Base-by-base conservation (phyloP, 179 eudicot species). In the Silene coronaria region DNA sequence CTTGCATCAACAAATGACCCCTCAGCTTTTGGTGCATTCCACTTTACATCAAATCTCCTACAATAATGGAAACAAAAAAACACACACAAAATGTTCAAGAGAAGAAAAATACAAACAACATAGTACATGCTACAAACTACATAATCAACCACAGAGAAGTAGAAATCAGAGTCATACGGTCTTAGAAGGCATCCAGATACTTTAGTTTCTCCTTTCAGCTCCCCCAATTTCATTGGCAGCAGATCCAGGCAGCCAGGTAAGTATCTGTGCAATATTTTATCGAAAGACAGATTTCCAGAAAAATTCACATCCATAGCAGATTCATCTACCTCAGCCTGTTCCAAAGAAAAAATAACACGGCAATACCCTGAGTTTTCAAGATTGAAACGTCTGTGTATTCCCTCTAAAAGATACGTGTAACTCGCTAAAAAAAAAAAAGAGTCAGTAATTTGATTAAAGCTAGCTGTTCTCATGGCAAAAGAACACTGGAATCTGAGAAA, bases 1-100 rank as follows among this genome's bases (percentile, higher is more conserved):
- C 97, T 91, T 19, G 97, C 97, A 87, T 94, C 98, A 79, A 81
- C 80, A 75, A 91, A 88, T 76, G 98, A 94, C 53, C 97, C 97
- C 86, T 94, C 98, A 65, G 98, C 98, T 87, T 90, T 91, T 67
- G 96, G 98, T 58, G 98, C 96, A 55, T 88, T 90, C 96, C 98
- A 94, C 76, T 94, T 94, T 72, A 94, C 90, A 84, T 94, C 98
- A 85, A 94, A 94, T 83, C 98, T 90, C 92, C 98, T 94, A 81
- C 30, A 83, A 74, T 62, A 30, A 53, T 57, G 48, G 58, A 72
- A 70, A 38, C 46, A 38, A 38, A 73, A 68, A 14, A 30, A 24
- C n/a, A 64, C 13, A 65, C 72, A 68, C 13, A 28, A 70, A 22
- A 48, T 22, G 46, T 17, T 45, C 30, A 23, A 36, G 55, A 70